These are phyloP conservation scores for Debaryomycetaceae sp. DNA, from an alignment of 1,139 yeast genomes.

Conservation along the genomic window DNA sequence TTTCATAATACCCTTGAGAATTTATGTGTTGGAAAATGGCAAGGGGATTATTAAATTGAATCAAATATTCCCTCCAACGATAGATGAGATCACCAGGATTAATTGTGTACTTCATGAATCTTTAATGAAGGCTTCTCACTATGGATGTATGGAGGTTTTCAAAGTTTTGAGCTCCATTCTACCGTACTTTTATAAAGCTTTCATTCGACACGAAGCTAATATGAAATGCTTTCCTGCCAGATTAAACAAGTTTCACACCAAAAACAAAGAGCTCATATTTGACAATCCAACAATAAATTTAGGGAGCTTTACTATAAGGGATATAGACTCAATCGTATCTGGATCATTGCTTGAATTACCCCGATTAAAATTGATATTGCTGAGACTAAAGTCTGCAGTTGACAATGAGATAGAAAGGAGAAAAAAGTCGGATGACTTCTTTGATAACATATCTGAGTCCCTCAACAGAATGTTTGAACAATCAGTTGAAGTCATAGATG, in stretches of 20 bases:
- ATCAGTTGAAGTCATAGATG: constrained; percentile 67
- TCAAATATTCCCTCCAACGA: constrained; percentile 85
- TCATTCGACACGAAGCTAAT: constrained; percentile 89
- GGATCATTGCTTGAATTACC: constrained; percentile 68
- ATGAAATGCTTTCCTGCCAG: constrained; percentile 28
- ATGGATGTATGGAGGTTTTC: constrained; percentile 69
- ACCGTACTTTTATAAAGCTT: constrained; percentile 89
- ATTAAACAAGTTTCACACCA: constrained; percentile 45
- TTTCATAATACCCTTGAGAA: constrained; percentile 74
- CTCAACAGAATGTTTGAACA: constrained; percentile 46
- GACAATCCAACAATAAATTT: constrained; percentile 27
- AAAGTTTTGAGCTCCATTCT: constrained; percentile 76
- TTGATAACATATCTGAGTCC: constrained; percentile 11
- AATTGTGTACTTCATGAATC: constrained; percentile 82
- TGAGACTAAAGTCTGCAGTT: constrained; percentile 43
- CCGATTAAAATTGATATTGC: constrained; percentile 63
- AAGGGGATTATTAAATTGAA: constrained; percentile 63
- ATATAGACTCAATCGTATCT: constrained; percentile 65
- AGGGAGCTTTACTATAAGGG: constrained; percentile 47
- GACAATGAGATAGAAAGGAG: constrained; percentile 16
- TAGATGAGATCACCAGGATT: constrained; percentile 86
- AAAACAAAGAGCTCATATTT: constrained; percentile 46
- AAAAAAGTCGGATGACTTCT: constrained; percentile 9
- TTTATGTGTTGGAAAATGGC: constrained; percentile 56
- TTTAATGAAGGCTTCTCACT: constrained; percentile 59